Evolutionary conservation across 1,139 yeast genomes (phyloP).

Genomic region (Lodderomyces orthopsilosis): DNA sequence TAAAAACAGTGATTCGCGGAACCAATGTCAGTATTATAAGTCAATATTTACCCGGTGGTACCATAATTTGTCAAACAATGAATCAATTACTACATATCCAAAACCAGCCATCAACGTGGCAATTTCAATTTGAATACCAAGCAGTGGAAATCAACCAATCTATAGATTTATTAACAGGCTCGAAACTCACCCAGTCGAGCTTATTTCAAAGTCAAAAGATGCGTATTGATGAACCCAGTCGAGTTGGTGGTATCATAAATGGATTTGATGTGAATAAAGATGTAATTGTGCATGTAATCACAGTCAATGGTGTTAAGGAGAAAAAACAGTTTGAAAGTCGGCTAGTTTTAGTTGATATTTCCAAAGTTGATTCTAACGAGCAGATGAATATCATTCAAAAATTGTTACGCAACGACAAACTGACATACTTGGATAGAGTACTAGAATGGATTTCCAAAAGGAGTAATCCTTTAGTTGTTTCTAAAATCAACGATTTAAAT

Average conservation of each 20-base stretch:
- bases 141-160: constrained; percentile 5
- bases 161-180: constrained; percentile 7
- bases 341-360: constrained; percentile 8
- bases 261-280: not conserved
- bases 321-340: constrained; percentile 1
- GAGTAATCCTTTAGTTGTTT: constrained; percentile 7
- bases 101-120: constrained; percentile 4
- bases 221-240: constrained; percentile 15
- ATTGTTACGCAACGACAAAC: not conserved
- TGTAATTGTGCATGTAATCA: constrained; percentile 5
- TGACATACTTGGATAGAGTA: constrained; percentile 2
- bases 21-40: constrained; percentile 20
- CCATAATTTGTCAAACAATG: constrained; percentile 4
- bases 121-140: constrained; percentile 9
- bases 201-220: constrained; percentile 19
- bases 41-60: constrained; percentile 8
- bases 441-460: constrained; percentile 5
- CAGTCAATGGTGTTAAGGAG: constrained; percentile 2
- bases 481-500: constrained; percentile 3
- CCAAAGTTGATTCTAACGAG: constrained; percentile 2
- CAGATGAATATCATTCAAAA: constrained; percentile 5
- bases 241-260: constrained; percentile 2
- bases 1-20: constrained; percentile 17
- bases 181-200: constrained; percentile 8
- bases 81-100: not conserved